Percentiles rank a stretch among this genome's conserved stretches.
These are phyloP conservation scores for Inga laurina DNA, from an alignment of 306 rosid genomes.

Conservation along the genomic window DNA sequence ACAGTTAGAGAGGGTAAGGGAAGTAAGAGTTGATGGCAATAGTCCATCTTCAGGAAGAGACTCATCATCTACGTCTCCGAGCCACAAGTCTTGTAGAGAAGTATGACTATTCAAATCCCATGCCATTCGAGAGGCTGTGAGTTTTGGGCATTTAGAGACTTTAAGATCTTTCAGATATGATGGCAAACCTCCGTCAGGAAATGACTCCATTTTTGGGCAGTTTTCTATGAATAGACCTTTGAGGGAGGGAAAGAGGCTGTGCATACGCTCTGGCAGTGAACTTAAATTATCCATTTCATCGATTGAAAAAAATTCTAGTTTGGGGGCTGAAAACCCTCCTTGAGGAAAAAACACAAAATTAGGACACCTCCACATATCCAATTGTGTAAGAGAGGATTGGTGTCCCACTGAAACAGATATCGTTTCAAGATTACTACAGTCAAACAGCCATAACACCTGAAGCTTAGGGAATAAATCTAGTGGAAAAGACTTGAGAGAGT, in stretches of 20 bases:
- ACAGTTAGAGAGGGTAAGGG: neutral
- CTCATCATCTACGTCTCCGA: neutral
- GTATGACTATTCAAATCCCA: neutral
- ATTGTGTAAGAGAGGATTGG: neutral
- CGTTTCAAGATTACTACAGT: neutral
- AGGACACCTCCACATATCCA: neutral
- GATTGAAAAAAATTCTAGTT: neutral
- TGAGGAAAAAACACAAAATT: neutral
- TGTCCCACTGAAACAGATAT: neutral
- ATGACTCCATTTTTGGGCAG: slow-evolving; percentile 11
- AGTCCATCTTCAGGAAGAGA: neutral
- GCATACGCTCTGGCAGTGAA: neutral
- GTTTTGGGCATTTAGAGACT: neutral
- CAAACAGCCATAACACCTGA: neutral
- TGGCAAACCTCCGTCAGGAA: slow-evolving; percentile 9
- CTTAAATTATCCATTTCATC: neutral
- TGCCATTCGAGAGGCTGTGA: neutral
- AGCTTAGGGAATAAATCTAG: no score
- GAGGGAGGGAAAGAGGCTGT: neutral
- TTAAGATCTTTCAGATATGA: neutral
- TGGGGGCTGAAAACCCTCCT: neutral
- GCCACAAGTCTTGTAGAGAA: rapidly evolving
- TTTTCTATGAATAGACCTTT: rapidly evolving
- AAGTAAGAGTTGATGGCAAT: neutral
- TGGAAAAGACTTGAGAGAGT: neutral